Percentiles rank a stretch among this genome's conserved stretches.
These are phyloP conservation scores for Musa balbisiana DNA, from an alignment of 202 grass and related monocot species.

Conservation along the genomic window DNA sequence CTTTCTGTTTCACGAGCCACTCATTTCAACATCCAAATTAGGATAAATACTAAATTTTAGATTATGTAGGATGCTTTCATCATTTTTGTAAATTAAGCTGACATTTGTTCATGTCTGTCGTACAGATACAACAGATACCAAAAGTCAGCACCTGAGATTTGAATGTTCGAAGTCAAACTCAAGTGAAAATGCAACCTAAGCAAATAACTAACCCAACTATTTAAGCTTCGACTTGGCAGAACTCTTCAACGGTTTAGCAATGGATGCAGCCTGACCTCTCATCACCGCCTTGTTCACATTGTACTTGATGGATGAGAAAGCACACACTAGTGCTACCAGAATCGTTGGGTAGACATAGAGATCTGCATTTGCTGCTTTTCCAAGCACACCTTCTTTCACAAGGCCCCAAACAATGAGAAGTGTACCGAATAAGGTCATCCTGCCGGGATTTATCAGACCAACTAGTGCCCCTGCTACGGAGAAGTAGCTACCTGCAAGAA, in stretches of 20 bases:
- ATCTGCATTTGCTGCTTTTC: slow-evolving; percentile 52
- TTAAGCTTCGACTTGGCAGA: slow-evolving; percentile 97
- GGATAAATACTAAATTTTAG: no score
- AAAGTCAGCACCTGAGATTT: no score
- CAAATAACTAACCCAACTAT: slow-evolving; percentile 24
- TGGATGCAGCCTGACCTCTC: slow-evolving; percentile 52
- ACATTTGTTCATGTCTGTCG: no score
- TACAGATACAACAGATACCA: no score
- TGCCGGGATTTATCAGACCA: slow-evolving; percentile 79
- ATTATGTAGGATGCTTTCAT: no score
- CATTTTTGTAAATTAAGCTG: no score
- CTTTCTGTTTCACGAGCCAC: no score
- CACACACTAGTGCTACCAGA: slow-evolving; percentile 58
- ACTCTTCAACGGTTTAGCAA: slow-evolving; percentile 77
- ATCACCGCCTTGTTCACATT: slow-evolving; percentile 52
- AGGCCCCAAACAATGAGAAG: slow-evolving; percentile 89
- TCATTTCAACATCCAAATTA: no score
- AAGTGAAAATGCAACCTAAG: neutral
- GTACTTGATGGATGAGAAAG: slow-evolving; percentile 75
- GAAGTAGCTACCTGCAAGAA: slow-evolving; percentile 95
- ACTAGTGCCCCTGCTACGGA: slow-evolving; percentile 72
- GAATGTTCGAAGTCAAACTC: no score
- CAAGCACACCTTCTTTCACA: slow-evolving; percentile 74
- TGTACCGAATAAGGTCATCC: slow-evolving; percentile 94
- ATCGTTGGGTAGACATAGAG: slow-evolving; percentile 86